Evolutionary conservation across 2,329 filamentous ascomycete genomes (phyloP).

Genomic region (Epichloe gansuensis): DNA sequence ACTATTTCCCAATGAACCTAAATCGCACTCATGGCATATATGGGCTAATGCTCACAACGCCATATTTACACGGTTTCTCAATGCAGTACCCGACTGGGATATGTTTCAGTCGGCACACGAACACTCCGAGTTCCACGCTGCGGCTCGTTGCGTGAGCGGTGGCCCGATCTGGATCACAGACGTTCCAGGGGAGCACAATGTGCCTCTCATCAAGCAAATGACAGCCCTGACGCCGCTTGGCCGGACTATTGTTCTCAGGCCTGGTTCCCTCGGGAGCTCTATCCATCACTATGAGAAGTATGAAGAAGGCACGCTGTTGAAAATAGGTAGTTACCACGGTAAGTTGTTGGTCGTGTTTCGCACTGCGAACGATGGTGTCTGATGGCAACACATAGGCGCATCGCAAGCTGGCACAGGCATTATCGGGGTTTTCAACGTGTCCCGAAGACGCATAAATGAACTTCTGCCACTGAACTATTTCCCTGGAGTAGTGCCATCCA

Average conservation of each 20-base stretch:
- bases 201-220: conserved; percentile 67
- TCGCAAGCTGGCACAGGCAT: conserved; percentile 60
- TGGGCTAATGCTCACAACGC: conserved; percentile 89
- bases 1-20: conserved; percentile 76
- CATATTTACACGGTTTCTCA: conserved; percentile 71
- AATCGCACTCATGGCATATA: conserved; percentile 86
- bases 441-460: conserved; percentile 48
- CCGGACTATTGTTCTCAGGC: conserved; percentile 69
- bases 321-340: conserved; percentile 70
- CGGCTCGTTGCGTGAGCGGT: conserved; percentile 77
- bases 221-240: conserved; percentile 60
- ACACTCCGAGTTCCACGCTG: conserved; percentile 77
- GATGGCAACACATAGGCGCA: conserved; percentile 21
- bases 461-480: conserved; percentile 61
- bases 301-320: conserved; percentile 59
- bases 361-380: background rate
- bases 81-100: conserved; percentile 73
- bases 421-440: conserved; percentile 76
- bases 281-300: conserved; percentile 66
- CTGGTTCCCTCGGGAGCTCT: conserved; percentile 60
- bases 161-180: conserved; percentile 95
- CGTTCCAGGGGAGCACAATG: conserved; percentile 67
- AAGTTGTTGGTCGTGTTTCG: conserved; percentile 7
- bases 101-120: conserved; percentile 55
- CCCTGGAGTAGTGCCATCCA: conserved; percentile 48